Base-by-base conservation (phyloP, 164 flowering plant genomes). In the Chimonanthus praecox region DNA sequence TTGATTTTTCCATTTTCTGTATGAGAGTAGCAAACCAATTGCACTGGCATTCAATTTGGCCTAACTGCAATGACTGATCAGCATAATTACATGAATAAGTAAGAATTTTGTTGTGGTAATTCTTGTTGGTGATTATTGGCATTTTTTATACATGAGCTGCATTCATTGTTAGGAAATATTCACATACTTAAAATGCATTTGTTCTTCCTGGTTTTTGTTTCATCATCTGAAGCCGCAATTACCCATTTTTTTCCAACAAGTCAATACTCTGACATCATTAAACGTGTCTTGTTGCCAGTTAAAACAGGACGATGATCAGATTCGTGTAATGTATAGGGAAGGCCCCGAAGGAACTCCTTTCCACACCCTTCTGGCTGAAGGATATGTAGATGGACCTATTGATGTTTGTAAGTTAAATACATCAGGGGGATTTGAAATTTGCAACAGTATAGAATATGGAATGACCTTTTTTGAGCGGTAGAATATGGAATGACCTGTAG, bases 271-370 rank as follows among this genome's bases (percentile, higher is more conserved):
- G 8, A 63, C 66, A 33, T 33, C 33, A 33, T 50, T 21, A 4
- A 45, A 49, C 11, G 9, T 68, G 18, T 67, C 58, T 54, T 66
- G 9, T 70, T 51, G 4, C 51, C 86, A 94, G 97, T 78, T 92
- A 75, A 91, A 92, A 83, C 92, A 90, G 48, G 98, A 92, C 71
- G 83, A 72, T 83, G 92, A 91, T 74, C 92, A 92, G 62, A 84
- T 72, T 54, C 94, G 98, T 79, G 90, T 92, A 58, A 94, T 94
- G 97, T 92, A 94, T 71, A 88, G 97, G 58, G 94, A 90, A 86
- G 97, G 94, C 75, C 90, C 89, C 3, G 74, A 79, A 67, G 98
- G 98, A 58, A 85, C 88, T 76, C 99, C 97, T 0, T 87, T 85
- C 80, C 97, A 94, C 80, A 78, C 92, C 13, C 82, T 92, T 74